These are phyloP conservation scores for Coniochaeta sp. DNA, from an alignment of 2,329 filamentous ascomycete genomes.

Conservation along the genomic window DNA sequence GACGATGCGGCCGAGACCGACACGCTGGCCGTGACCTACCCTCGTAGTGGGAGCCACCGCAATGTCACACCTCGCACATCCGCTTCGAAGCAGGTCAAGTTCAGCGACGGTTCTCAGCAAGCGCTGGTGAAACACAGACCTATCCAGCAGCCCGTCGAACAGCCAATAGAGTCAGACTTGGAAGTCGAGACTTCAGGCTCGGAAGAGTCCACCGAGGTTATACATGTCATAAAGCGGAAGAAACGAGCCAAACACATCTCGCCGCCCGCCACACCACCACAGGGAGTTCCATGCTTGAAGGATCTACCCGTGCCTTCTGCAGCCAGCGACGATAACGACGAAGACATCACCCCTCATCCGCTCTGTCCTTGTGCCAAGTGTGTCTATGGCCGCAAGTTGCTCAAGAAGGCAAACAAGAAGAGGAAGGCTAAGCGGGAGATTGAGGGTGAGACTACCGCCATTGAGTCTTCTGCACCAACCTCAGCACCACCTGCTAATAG, in stretches of 20 bases:
- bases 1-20: constrained; percentile 46
- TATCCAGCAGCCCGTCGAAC: not conserved
- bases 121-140: not conserved
- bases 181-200: constrained; percentile 1
- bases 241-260: not conserved
- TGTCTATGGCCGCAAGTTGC: not conserved
- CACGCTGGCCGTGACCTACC: constrained; percentile 39
- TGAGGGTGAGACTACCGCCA: not conserved
- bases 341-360: not conserved
- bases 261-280: not conserved
- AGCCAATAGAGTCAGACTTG: not conserved
- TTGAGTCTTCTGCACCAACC: not conserved
- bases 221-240: not conserved
- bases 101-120: constrained; percentile 15
- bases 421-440: not conserved
- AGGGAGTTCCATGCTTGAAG: not conserved
- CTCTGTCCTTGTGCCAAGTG: not conserved
- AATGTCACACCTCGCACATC: constrained; percentile 10
- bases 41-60: constrained; percentile 23
- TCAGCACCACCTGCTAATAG: not conserved
- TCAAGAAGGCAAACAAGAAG: constrained; percentile 3
- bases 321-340: not conserved
- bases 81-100: constrained; percentile 34
- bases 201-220: not conserved
- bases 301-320: not conserved